Percentiles rank a stretch among this genome's conserved stretches.
Conservation (phyloP, 441 rosid genomes). For the Bruguiera hainesii region DNA sequence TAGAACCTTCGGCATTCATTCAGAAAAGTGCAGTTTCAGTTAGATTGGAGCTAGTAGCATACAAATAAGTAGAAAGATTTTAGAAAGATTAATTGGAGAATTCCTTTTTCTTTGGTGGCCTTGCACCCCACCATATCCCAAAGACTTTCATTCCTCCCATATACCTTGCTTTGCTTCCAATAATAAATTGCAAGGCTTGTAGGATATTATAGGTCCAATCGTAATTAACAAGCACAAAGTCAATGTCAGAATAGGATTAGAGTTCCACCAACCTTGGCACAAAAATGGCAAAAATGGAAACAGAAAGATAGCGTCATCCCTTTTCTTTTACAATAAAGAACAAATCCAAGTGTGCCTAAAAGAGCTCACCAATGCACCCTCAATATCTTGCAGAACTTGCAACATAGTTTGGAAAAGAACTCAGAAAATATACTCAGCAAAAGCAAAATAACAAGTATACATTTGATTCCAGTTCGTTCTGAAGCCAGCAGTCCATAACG, state of each 20-base stretch:
- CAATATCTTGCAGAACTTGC: background rate
- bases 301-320: background rate
- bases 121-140: background rate
- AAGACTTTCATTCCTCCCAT: slow-evolving; percentile 1
- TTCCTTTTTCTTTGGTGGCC: background rate
- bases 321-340: background rate
- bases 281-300: background rate
- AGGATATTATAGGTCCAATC: background rate
- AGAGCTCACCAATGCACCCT: background rate
- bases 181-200: background rate
- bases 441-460: background rate
- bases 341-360: background rate
- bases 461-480: background rate
- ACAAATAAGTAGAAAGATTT: background rate
- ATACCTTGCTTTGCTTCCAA: slow-evolving; percentile 8
- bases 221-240: background rate
- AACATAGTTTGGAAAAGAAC: background rate
- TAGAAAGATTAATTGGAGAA: slow-evolving; percentile 6
- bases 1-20: too few relatives aligned
- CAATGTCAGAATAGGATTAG: background rate
- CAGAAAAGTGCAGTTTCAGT: too few relatives aligned
- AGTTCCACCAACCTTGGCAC: background rate
- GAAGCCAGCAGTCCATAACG: background rate
- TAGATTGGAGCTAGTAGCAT: background rate
- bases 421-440: background rate